Evolutionary conservation across 73 alveolate species (phyloP).

Genomic region (Halteria grandinella): DNA sequence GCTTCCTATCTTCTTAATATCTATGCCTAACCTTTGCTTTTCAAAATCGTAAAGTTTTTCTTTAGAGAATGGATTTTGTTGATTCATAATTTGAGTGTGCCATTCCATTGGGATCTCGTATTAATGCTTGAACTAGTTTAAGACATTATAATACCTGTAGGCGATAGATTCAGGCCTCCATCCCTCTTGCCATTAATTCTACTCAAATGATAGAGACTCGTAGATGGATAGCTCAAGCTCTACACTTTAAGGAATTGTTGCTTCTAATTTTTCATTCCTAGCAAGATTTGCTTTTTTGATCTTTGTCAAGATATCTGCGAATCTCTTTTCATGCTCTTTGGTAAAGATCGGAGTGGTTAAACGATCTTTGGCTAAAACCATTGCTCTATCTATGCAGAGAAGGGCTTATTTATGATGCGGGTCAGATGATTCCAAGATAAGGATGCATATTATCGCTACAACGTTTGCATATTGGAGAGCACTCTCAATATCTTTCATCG

Average conservation of each 20-base stretch:
- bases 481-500: background rate
- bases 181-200: conserved; percentile 20
- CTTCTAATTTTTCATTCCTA: conserved; percentile 21
- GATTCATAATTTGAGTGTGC: background rate
- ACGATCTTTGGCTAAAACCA: background rate
- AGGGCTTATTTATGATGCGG: background rate
- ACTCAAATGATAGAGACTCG: background rate
- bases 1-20: conserved; percentile 24
- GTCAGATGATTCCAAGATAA: conserved; percentile 17
- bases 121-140: conserved; percentile 1
- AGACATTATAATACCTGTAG: conserved; percentile 18
- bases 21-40: conserved; percentile 2
- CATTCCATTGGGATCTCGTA: background rate
- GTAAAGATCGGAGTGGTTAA: background rate
- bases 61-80: background rate
- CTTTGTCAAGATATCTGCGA: conserved; percentile 7
- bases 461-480: conserved; percentile 10
- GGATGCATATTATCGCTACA: conserved; percentile 13
- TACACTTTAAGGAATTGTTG: background rate
- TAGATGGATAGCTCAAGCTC: background rate
- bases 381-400: conserved; percentile 10
- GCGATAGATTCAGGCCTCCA: conserved; percentile 26
- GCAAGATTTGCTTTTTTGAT: conserved; percentile 2
- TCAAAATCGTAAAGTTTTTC: conserved; percentile 28
- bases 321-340: conserved; percentile 1